A percentile compares a stretch with the other conserved stretches of the same genome.
phyloP scores from a whole-genome alignment of 345 rosid species.

The Viola odorata region DNA sequence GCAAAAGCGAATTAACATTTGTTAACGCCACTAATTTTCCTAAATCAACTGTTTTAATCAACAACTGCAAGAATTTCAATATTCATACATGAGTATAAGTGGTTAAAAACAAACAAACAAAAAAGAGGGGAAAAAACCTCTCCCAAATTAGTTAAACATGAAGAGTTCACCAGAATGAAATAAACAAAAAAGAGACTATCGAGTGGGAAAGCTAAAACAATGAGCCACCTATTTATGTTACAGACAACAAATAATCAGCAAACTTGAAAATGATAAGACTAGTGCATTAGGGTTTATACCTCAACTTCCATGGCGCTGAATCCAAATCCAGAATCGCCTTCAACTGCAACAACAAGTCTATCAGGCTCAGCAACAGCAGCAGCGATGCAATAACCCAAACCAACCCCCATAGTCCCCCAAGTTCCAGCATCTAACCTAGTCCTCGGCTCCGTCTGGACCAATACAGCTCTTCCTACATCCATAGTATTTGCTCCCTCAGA shows the following conservation, averaged over 20 bases:
- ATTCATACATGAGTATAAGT: too few species aligned
- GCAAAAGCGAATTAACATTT: too few species aligned
- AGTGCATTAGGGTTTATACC: slow-evolving; percentile 33
- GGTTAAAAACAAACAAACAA: too few species aligned
- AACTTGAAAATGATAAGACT: not conserved
- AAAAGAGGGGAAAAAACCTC: too few species aligned
- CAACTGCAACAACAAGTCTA: slow-evolving; percentile 85
- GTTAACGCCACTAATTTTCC: too few species aligned
- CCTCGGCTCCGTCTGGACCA: slow-evolving; percentile 96
- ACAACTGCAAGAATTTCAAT: too few species aligned
- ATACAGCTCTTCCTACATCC: slow-evolving; percentile 93
- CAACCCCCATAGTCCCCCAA: slow-evolving; percentile 99
- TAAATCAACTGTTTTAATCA: too few species aligned
- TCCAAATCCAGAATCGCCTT: slow-evolving; percentile 98
- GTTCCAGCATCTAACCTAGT: slow-evolving; percentile 99
- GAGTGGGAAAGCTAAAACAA: too few species aligned
- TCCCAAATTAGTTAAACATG: too few species aligned
- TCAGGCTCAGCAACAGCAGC: slow-evolving; percentile 93
- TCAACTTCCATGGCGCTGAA: slow-evolving; percentile 99
- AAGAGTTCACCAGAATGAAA: too few species aligned
- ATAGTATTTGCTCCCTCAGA: slow-evolving; percentile 97
- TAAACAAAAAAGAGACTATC: too few species aligned
- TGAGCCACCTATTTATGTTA: too few species aligned
- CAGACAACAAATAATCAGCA: not conserved
- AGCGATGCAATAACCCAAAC: slow-evolving; percentile 95